phyloP scores from a whole-genome alignment of 257 asterid genomes.

The Solanum pinnatisectum region DNA sequence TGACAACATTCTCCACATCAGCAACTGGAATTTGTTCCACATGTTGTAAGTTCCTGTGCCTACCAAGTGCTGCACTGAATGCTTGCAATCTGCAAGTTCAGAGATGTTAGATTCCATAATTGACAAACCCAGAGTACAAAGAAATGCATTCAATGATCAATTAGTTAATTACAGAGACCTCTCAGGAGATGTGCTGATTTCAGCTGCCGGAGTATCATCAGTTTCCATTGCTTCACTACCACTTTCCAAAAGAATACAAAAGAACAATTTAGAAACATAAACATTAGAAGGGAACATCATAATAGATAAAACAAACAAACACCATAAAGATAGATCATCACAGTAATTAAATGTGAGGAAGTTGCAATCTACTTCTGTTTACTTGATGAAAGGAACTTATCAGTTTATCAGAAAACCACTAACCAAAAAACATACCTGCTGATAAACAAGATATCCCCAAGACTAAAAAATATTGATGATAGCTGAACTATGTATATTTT shows the following conservation, averaged over 20 bases:
- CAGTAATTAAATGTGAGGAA: not conserved
- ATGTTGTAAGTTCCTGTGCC: constrained; percentile 60
- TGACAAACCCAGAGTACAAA: not conserved
- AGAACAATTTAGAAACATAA: not conserved
- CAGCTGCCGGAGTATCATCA: constrained; percentile 49
- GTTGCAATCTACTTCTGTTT: not conserved
- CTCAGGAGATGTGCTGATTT: constrained; percentile 23
- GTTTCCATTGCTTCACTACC: constrained; percentile 67
- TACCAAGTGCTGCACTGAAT: constrained; percentile 59
- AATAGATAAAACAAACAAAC: not conserved
- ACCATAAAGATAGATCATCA: not conserved
- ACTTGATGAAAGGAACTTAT: not conserved
- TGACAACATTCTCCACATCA: constrained; percentile 66
- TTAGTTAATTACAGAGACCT: constrained; percentile 34
- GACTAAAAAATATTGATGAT: not conserved
- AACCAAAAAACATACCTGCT: not conserved
- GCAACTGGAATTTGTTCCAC: constrained; percentile 58
- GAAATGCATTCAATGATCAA: not conserved
- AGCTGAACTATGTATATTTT: not conserved
- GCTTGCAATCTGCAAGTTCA: constrained; percentile 50
- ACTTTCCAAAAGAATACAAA: constrained; percentile 18
- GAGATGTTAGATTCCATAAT: not conserved
- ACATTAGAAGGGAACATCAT: not conserved
- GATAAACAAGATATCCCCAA: not conserved
- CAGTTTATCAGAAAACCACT: not conserved